Conservation (phyloP, 257 asterid genomes). For the Solanum habrochaites region DNA sequence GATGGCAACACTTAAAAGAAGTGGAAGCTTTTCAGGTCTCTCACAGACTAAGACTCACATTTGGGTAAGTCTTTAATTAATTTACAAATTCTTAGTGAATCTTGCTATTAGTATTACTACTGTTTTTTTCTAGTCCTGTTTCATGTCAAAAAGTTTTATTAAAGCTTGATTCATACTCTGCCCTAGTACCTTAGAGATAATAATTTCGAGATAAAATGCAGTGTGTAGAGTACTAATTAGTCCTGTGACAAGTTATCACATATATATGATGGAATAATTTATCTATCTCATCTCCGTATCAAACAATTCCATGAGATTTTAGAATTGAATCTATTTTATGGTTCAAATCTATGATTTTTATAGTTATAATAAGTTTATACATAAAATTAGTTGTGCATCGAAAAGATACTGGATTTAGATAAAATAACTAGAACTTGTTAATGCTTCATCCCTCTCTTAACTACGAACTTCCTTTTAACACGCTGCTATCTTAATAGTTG, state of each 20-base stretch:
- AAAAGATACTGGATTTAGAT: neutral
- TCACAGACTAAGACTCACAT: constrained; percentile 38
- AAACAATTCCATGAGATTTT: neutral
- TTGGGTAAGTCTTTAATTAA: constrained; percentile 37
- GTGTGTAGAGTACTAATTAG: neutral
- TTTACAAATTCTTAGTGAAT: neutral
- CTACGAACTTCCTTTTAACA: neutral
- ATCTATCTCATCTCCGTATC: neutral
- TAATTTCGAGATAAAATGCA: no score
- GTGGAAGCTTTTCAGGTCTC: constrained; percentile 39
- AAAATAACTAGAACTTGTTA: neutral
- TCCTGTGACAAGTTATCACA: neutral
- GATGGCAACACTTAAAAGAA: constrained; percentile 22
- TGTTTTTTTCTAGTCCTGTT: neutral
- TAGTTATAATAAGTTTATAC: neutral
- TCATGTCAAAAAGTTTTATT: neutral
- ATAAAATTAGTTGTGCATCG: neutral
- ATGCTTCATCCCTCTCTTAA: neutral
- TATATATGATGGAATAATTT: neutral
- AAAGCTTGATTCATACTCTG: neutral
- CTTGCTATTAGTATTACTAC: neutral
- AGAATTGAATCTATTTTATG: neutral
- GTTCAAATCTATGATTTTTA: neutral
- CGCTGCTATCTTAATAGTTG: neutral
- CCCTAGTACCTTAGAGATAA: neutral